Base-by-base conservation (phyloP, 495 filamentous ascomycete genomes). In the Penicillium manginii region DNA sequence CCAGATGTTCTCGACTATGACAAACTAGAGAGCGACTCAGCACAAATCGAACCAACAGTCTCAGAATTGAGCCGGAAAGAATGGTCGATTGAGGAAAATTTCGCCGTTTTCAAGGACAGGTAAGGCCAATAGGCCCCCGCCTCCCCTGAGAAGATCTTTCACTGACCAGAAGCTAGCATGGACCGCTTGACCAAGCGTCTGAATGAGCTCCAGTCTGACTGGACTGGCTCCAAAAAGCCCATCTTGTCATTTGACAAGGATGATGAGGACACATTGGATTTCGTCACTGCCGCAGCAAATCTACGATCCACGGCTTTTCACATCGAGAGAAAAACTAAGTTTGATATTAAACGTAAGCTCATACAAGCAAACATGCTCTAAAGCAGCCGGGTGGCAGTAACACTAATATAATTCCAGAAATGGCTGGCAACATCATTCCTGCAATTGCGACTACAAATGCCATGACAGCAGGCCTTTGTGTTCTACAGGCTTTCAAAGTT, bases 401-500 rank as follows among this genome's bases (percentile, higher is more conserved):
- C 23, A 33, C 45, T 64, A 43, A 68, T 40, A 53, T 3, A 6
- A 18, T 33, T 26, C 51, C 50, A 87, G 84, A 98, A 75, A 99
- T 98, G 92, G 94, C 94, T 22, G 94, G 94, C 51, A 98, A 98
- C 65, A 99, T 99, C 65, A 98, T 99, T 55, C 94, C 94, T 0
- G 96, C 94, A 3, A 99, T 99, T 70, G 94, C 94, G 2, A 99
- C 94, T 0, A 97, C 94, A 0, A 99, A 99, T 70, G 94, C 96
- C 12, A 96, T 98, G 73, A 94, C 93, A 4, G 94, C 94, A 12
- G 88, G 91, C 14, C 81, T 99, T 22, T 98, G 92, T 69, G 94
- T 98, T 4, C 77, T 99, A 7, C 90, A 99, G 72, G 87, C 92
- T 1, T 92, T 96, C 78, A 97, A 97, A 71, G 90, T 98, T 35